Evolutionary conservation across 371 early-diverging fungal species (phyloP).

Genomic region (Mortierella sp.): DNA sequence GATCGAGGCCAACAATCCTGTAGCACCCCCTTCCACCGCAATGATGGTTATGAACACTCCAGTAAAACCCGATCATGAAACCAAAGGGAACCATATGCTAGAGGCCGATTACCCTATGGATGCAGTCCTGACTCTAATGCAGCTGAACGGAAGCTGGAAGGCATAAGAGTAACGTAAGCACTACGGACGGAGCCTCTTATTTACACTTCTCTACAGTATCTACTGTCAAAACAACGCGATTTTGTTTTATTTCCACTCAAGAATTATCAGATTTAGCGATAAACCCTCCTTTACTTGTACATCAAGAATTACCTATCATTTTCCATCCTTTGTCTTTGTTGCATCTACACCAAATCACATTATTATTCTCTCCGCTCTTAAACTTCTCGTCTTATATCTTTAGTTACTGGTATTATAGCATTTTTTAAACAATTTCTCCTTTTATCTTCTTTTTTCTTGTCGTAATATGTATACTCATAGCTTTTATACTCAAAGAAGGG

Average conservation of each 20-base stretch:
- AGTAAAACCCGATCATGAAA: constrained; percentile 28
- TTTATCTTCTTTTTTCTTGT: constrained; percentile 1
- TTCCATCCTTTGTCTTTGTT: not conserved
- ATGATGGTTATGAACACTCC: constrained; percentile 47
- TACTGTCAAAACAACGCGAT: not conserved
- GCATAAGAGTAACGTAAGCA: constrained; percentile 22
- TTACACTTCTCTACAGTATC: not conserved
- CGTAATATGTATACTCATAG: constrained; percentile 8
- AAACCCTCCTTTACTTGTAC: not conserved
- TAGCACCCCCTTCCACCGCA: constrained; percentile 21
- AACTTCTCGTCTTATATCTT: not conserved
- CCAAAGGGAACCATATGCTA: constrained; percentile 29
- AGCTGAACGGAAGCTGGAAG: constrained; percentile 72
- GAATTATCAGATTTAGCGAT: not conserved
- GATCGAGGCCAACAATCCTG: constrained; percentile 38
- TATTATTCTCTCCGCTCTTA: constrained; percentile 9
- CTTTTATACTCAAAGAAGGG: constrained; percentile 4
- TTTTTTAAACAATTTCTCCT: not conserved
- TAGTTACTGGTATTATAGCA: constrained; percentile 9
- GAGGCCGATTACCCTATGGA: constrained; percentile 72
- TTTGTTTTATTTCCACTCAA: not conserved
- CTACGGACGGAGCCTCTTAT: not conserved
- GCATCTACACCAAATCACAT: constrained; percentile 5
- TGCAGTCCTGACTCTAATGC: constrained; percentile 75
- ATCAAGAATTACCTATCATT: not conserved